Conservation (phyloP, 2,329 filamentous ascomycete species). For the Aschersonia sp. region DNA sequence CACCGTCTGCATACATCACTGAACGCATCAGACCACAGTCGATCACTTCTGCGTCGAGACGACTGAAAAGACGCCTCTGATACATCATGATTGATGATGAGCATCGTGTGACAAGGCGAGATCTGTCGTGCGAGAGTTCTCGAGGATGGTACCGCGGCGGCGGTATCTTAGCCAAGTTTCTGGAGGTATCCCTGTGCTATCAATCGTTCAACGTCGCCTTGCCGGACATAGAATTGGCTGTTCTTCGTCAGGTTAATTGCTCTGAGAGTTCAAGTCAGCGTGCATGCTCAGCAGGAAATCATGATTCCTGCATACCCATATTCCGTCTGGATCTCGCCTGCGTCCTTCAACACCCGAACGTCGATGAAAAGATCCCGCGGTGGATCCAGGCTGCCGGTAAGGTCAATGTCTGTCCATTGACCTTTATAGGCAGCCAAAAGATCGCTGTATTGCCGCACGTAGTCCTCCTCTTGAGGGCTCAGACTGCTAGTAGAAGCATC, state of each 20-base stretch:
- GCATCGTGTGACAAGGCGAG: no score
- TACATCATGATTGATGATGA: no score
- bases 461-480: constrained; percentile 93
- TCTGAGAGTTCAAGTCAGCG: constrained; percentile 27
- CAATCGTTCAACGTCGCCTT: constrained; percentile 87
- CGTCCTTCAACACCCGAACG: constrained; percentile 88
- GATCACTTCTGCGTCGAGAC: no score
- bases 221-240: constrained; percentile 92
- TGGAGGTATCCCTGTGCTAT: constrained; percentile 93
- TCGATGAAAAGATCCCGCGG: constrained; percentile 96
- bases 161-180: constrained; percentile 54
- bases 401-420: constrained; percentile 94
- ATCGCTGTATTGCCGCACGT: constrained; percentile 82
- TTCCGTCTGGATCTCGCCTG: constrained; percentile 96
- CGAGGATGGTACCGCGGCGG: no score
- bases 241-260: constrained; percentile 96
- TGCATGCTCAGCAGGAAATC: neutral
- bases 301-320: constrained; percentile 51
- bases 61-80: no score
- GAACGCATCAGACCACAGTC: no score
- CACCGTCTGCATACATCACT: no score
- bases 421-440: constrained; percentile 93
- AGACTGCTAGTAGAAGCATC: constrained; percentile 56
- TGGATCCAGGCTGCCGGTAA: constrained; percentile 86
- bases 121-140: no score